Evolutionary conservation across 2,329 filamentous ascomycete genomes (phyloP), one percentile per base, ranked within the genome.

Genomic region (Colletotrichum shisoi): DNA sequence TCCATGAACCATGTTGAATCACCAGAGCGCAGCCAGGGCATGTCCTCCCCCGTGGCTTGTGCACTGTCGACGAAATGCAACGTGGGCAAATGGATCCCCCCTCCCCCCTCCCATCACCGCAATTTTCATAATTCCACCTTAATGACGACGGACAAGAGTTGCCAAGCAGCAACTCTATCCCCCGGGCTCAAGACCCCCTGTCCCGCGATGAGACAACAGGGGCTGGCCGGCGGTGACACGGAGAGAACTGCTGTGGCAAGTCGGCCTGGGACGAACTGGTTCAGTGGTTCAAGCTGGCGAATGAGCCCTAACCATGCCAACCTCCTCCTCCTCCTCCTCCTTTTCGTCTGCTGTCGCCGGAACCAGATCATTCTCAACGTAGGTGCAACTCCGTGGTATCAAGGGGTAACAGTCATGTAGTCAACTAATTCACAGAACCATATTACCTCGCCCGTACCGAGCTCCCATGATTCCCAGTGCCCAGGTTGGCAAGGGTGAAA

Each of bases 331-430:
- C 39, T 15, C 9, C 24, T 49, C 48, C 12, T 8, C 9, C 31
- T 51, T 54, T 19, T 17, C n/a, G 40, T 17, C 19, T 34, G 12
- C 49, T n/a, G 57, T 13, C 3, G 1, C 3, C 54, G 27, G n/a
- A 4, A 48, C 62, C 57, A 62, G 49, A 54, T 56, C 63, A 65
- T n/a, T 65, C 34, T 12, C 21, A 54, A 49, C 15, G 21, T 24
- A n/a, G 24, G 24, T 24, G 24, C 24, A n/a, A 24, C 27, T 31
- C 27, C 0, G 27, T 31, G n/a, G n/a, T n/a, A 24, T 34, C 9
- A 51, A 11, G 39, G 39, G 58, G 17, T 2, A 21, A 24, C 3
- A 15, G 13, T 17, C 8, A 57, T 24, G 8, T 27, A 21, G 19
- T 21, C 21, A 42, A 53, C 51, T 40, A 53, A 34, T 5, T n/a